Evolutionary conservation across 2,329 filamentous ascomycete genomes (phyloP).

Genomic region (Phyllosticta citriasiana): DNA sequence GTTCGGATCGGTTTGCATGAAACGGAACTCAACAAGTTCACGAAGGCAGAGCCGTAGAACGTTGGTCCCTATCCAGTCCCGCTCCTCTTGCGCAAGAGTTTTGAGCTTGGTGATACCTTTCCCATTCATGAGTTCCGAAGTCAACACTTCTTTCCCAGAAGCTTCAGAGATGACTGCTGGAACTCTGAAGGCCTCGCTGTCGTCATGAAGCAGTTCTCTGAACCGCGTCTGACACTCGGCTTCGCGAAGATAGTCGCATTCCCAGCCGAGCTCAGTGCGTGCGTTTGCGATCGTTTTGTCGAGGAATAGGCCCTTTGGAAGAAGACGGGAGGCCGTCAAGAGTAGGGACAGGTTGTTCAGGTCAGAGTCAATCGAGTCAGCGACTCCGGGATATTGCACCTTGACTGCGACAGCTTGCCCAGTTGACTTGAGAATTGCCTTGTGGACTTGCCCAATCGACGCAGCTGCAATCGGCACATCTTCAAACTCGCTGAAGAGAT

Average conservation of each 20-base stretch:
- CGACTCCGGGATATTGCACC: constrained; percentile 93
- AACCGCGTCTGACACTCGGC: constrained; percentile 72
- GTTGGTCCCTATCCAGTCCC: constrained; percentile 93
- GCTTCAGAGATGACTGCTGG: constrained; percentile 70
- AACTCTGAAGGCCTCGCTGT: constrained; percentile 65
- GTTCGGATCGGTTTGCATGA: constrained; percentile 99
- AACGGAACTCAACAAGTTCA: constrained; percentile 87
- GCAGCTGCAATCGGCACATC: constrained; percentile 90
- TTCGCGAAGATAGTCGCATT: constrained; percentile 91
- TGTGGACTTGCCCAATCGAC: constrained; percentile 94
- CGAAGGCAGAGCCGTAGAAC: constrained; percentile 84
- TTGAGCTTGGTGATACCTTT: constrained; percentile 72
- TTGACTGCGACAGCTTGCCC: constrained; percentile 81
- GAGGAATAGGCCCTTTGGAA: constrained; percentile 86
- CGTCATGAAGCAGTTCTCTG: constrained; percentile 62
- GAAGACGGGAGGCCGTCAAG: constrained; percentile 76
- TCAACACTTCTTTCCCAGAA: constrained; percentile 76
- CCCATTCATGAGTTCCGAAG: constrained; percentile 86
- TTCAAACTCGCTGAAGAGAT: constrained; percentile 74
- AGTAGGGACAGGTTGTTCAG: constrained; percentile 87
- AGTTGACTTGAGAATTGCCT: constrained; percentile 65
- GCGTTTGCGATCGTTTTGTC: constrained; percentile 98
- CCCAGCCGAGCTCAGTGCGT: constrained; percentile 84
- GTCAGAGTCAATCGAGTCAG: constrained; percentile 92
- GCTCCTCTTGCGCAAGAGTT: constrained; percentile 68